Conservation (phyloP, 805 yeast genomes). For the Saccharomyces mikatae region DNA sequence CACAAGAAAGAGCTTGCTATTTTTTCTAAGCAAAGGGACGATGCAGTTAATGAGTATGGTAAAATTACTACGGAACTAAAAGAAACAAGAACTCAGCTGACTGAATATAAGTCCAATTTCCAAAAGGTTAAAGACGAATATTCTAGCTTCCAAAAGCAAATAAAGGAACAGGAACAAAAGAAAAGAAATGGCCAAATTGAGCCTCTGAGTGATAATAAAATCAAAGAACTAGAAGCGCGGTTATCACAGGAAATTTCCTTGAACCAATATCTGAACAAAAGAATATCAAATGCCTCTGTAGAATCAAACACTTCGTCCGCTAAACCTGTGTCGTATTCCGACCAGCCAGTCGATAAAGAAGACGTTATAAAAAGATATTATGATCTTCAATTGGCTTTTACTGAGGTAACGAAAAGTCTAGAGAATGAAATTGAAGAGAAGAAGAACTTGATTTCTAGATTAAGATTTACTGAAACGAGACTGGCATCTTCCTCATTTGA, state of each 20-base stretch:
- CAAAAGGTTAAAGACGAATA: constrained; percentile 39
- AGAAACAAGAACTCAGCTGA: constrained; percentile 21
- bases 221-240: constrained; percentile 32
- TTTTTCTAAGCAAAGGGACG: constrained; percentile 28
- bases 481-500: constrained; percentile 59
- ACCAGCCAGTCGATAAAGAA: constrained; percentile 3
- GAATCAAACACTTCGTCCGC: constrained; percentile 17
- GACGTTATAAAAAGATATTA: constrained; percentile 28
- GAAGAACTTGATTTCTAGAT: constrained; percentile 45
- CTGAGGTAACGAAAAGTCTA: constrained; percentile 43
- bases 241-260: constrained; percentile 27
- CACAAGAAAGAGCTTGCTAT: constrained; percentile 23
- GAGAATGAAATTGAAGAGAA: constrained; percentile 39
- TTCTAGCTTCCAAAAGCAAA: constrained; percentile 29
- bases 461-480: constrained; percentile 52
- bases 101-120: constrained; percentile 18
- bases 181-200: constrained; percentile 37
- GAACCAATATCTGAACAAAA: constrained; percentile 24
- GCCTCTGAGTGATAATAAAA: constrained; percentile 38
- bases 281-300: constrained; percentile 15
- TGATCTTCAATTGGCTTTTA: constrained; percentile 41
- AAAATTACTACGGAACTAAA: constrained; percentile 23
- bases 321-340: constrained; percentile 17
- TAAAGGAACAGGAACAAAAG: constrained; percentile 20
- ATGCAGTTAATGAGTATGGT: constrained; percentile 23